Evolutionary conservation across 2,329 filamentous ascomycete genomes (phyloP).

Genomic region (Fusarium agapanthi): DNA sequence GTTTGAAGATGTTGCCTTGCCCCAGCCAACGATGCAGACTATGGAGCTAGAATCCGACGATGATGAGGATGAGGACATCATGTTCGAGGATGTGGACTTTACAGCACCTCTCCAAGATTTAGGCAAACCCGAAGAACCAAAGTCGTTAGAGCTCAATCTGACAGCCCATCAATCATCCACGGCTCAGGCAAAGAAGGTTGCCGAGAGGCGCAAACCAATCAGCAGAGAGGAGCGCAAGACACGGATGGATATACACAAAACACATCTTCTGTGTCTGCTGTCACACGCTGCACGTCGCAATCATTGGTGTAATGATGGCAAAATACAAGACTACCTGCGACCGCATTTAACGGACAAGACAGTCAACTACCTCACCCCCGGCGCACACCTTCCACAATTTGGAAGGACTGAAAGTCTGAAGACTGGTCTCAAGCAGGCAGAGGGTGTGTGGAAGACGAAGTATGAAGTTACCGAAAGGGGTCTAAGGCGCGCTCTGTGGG

Average conservation of each 20-base stretch:
- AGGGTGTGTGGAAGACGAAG: conserved; percentile 71
- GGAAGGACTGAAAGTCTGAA: conserved; percentile 79
- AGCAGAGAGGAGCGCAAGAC: conserved; percentile 62
- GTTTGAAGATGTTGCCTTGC: conserved; percentile 61
- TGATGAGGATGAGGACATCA: conserved; percentile 53
- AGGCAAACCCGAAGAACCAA: conserved; percentile 38
- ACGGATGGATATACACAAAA: conserved; percentile 83
- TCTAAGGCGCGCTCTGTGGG: conserved; percentile 77
- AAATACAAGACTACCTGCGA: conserved; percentile 72
- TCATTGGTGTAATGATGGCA: conserved; percentile 83
- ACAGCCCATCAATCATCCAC: conserved; percentile 54
- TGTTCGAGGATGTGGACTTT: conserved; percentile 61
- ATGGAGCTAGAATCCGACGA: conserved; percentile 60
- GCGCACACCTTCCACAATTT: conserved; percentile 74
- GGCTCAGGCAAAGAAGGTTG: conserved; percentile 42
- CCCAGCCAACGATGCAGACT: conserved; percentile 60
- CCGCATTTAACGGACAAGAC: conserved; percentile 72
- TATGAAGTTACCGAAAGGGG: conserved; percentile 79
- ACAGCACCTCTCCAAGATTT: conserved; percentile 40
- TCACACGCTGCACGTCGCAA: conserved; percentile 82
- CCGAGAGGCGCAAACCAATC: conserved; percentile 60
- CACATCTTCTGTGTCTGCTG: conserved; percentile 84
- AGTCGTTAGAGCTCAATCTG: conserved; percentile 62
- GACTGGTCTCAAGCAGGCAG: conserved; percentile 77
- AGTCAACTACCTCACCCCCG: conserved; percentile 73